These are phyloP conservation scores for Annulohypoxylon maeteangense DNA, from an alignment of 495 filamentous ascomycete genomes.

Conservation along the genomic window DNA sequence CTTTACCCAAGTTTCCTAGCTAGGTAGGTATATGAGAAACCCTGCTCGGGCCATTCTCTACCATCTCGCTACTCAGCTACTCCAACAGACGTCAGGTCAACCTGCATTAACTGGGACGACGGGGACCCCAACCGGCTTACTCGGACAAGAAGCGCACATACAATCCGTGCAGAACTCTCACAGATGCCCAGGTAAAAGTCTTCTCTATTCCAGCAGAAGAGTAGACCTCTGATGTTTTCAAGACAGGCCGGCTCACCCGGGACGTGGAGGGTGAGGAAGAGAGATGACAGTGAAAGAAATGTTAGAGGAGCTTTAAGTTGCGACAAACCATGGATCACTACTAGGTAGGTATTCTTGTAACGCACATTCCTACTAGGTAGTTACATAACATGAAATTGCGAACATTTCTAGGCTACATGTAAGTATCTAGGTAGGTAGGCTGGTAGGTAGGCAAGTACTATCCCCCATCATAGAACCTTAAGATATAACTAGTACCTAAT, in stretches of 20 bases:
- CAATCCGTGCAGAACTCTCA: background rate
- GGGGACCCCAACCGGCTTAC: background rate
- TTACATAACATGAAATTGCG: no score
- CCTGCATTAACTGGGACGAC: background rate
- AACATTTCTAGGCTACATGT: no score
- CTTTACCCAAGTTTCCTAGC: background rate
- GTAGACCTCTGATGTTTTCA: background rate
- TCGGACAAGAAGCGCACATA: background rate
- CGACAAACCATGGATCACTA: no score
- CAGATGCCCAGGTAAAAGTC: background rate
- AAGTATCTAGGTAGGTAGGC: no score
- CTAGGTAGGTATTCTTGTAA: no score
- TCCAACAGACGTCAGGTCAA: background rate
- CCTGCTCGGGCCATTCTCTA: background rate
- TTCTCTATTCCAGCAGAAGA: background rate
- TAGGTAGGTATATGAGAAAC: conserved; percentile 6
- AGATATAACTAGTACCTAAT: no score
- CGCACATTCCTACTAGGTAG: no score
- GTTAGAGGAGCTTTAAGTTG: no score
- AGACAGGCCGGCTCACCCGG: background rate
- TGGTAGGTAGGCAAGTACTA: no score
- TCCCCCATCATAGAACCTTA: no score
- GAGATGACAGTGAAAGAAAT: background rate
- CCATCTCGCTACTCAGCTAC: background rate
- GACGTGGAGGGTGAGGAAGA: background rate